Evolutionary conservation across 2,329 filamentous ascomycete species (phyloP).

Genomic region (Colletotrichum australisinense): DNA sequence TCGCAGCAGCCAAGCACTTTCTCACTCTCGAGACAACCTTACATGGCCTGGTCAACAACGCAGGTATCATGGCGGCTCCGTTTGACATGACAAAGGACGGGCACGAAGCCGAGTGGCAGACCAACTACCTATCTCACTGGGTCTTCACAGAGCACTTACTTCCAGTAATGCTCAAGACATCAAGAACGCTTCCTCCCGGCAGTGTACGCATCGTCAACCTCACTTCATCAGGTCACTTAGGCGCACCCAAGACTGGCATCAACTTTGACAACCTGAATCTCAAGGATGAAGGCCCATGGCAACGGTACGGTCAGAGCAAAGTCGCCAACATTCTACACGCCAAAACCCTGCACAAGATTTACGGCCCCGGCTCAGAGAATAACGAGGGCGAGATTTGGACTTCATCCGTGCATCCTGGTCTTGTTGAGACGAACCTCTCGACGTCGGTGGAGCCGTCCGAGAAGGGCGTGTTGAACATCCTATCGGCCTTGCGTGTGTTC

Average conservation of each 20-base stretch:
- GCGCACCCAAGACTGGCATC: slow-evolving; percentile 37
- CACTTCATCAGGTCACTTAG: slow-evolving; percentile 38
- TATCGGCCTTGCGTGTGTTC: no score
- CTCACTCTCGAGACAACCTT: slow-evolving; percentile 42
- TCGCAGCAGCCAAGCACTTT: slow-evolving; percentile 47
- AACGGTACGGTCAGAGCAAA: slow-evolving; percentile 59
- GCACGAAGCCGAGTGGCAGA: slow-evolving; percentile 50
- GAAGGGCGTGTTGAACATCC: no score
- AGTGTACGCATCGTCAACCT: slow-evolving; percentile 38
- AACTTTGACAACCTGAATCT: slow-evolving; percentile 36
- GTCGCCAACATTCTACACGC: slow-evolving; percentile 59
- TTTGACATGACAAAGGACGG: slow-evolving; percentile 48
- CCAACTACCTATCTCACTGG: slow-evolving; percentile 57
- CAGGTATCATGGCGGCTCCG: slow-evolving; percentile 36
- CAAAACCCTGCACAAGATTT: slow-evolving; percentile 49
- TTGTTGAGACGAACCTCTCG: not conserved
- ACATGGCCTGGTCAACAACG: slow-evolving; percentile 43
- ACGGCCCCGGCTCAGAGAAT: slow-evolving; percentile 39
- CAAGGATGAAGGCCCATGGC: slow-evolving; percentile 22
- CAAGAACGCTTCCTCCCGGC: slow-evolving; percentile 34
- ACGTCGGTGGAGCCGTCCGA: no score
- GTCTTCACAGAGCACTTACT: slow-evolving; percentile 51
- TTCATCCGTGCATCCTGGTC: slow-evolving; percentile 8
- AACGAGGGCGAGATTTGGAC: slow-evolving; percentile 10
- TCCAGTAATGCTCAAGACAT: slow-evolving; percentile 47